Base-by-base conservation (phyloP, 2,329 filamentous ascomycete genomes). In the Penicillium fuscoglaucum region DNA sequence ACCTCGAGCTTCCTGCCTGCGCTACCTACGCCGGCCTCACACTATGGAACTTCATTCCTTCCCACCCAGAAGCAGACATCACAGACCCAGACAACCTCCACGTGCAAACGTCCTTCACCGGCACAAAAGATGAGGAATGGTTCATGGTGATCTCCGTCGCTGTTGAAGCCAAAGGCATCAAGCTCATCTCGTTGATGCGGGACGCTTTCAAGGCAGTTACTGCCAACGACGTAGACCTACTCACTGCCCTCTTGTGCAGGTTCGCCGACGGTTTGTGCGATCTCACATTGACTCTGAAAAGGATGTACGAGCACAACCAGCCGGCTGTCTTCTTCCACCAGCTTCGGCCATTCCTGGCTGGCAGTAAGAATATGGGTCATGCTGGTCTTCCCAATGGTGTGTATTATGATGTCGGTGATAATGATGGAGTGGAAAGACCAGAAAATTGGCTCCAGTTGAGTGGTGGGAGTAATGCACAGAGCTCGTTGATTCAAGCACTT, bases 391-490 rank as follows among this genome's bases (percentile, higher is more conserved):
- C 81, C 0, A 73, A 76, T 6, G 82, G 82, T 12, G 78, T 84
- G 2, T 83, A 81, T 61, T 84, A 83, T 61, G 80, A 83, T 53
- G 70, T 79, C 40, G 81, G 80, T 4, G 65, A 79, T 9, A 79
- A 78, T 4, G 65, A 79, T 8, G 79, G 78, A 6, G 43, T 35
- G 12, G 55, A 58, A 35, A 41, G 17, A 0, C 73, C 75, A 39
- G 81, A 80, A 1, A 69, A 77, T 13, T 84, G 80, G 80, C 73
- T 74, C 21, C 78, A 81, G 50, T 80, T 82, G 57, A 78, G 80
- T 33, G 82, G 82, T 3, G 82, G 82, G 0, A 83, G 81, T 61
- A 84, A 84, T 63, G 82, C 80, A 0, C 82, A 84, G 63, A 83
- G 80, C 68, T 83, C 81, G 0, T 61, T 84, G 46, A 76, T 84